Percentiles rank a stretch among this genome's conserved stretches.
Conservation (phyloP, 345 rosid species). For the Geranium rotundifolium region DNA sequence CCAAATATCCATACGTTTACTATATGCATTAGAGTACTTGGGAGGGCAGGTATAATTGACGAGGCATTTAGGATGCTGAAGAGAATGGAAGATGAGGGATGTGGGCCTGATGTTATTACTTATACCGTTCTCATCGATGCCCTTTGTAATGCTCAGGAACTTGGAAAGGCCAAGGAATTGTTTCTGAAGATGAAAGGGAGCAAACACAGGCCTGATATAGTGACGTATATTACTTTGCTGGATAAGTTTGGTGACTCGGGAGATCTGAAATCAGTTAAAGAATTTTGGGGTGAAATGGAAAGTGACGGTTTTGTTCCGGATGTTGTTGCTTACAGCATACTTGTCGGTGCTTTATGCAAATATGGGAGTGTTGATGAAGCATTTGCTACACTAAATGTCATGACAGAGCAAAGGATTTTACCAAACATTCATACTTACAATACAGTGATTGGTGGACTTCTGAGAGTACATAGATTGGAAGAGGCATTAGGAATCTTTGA, state of each 20-base stretch:
- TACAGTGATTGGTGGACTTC: slow-evolving; percentile 59
- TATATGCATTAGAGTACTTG: slow-evolving; percentile 76
- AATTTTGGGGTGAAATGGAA: slow-evolving; percentile 81
- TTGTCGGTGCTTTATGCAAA: slow-evolving; percentile 64
- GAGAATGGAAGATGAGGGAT: slow-evolving; percentile 81
- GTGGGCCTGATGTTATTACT: slow-evolving; percentile 80
- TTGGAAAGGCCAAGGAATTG: slow-evolving; percentile 48
- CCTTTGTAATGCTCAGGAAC: slow-evolving; percentile 62
- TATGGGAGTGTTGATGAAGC: slow-evolving; percentile 52
- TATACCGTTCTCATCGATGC: slow-evolving; percentile 87
- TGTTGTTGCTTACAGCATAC: slow-evolving; percentile 69
- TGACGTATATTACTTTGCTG: slow-evolving; percentile 71
- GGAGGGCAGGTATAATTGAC: slow-evolving; percentile 65
- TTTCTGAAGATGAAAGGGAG: slow-evolving; percentile 65
- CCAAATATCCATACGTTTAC: slow-evolving; percentile 89
- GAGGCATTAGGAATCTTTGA: slow-evolving; percentile 53
- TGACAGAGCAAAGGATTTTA: slow-evolving; percentile 43
- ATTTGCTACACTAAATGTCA: slow-evolving; percentile 46
- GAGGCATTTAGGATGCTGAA: slow-evolving; percentile 57
- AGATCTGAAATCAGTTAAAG: slow-evolving; percentile 51
- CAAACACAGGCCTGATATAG: slow-evolving; percentile 64
- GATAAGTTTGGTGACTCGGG: slow-evolving; percentile 67
- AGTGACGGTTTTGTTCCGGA: slow-evolving; percentile 72
- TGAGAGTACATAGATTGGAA: slow-evolving; percentile 44
- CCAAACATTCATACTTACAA: slow-evolving; percentile 88